Base-by-base conservation (phyloP, 2,329 filamentous ascomycete genomes). In the Colletotrichum eleusines region DNA sequence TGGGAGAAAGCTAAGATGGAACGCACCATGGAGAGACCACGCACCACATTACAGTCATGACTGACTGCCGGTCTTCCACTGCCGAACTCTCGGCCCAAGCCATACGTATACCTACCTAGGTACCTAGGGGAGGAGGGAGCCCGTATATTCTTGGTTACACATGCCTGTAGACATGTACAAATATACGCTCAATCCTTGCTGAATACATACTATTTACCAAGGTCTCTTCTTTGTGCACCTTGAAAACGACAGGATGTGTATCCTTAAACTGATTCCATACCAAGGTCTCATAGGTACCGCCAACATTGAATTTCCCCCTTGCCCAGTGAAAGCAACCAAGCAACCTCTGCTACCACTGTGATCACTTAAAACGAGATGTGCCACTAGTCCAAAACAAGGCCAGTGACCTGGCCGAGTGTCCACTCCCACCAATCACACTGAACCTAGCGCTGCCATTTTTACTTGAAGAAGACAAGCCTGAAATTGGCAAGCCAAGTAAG, bases 221-320 rank as follows among this genome's bases (percentile, higher is more conserved):
- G 31, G 31, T 33, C 7, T 33, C n/a, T 26, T 23, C 46, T 6
- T 50, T 50, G 1, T 20, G n/a, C 28, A 5, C 5, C 23, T 51
- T 40, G 33, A 38, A 42, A 23, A 51, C 31, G 20, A 38, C 1
- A 26, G 12, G n/a, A 6, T 11, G 18, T 26, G 26, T 31, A 20
- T n/a, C n/a, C n/a, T n/a, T n/a, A n/a, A n/a, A n/a, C n/a, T n/a
- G 53, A 60, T 69, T 65, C 69, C 46, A 59, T 60, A 46, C 53
- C 46, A 68, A 63, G 38, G n/a, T 28, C 33, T 23, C 31, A n/a
- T n/a, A n/a, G n/a, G 31, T 12, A 42, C 12, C 40, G n/a, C 20
- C 8, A 42, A 33, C 40, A 38, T 48, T n/a, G 28, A 42, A 48
- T 26, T 6, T 6, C 40, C 40, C 40, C 42, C 42, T 42, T 18